Conservation (phyloP, 345 rosid species). For the Brassica incana region DNA sequence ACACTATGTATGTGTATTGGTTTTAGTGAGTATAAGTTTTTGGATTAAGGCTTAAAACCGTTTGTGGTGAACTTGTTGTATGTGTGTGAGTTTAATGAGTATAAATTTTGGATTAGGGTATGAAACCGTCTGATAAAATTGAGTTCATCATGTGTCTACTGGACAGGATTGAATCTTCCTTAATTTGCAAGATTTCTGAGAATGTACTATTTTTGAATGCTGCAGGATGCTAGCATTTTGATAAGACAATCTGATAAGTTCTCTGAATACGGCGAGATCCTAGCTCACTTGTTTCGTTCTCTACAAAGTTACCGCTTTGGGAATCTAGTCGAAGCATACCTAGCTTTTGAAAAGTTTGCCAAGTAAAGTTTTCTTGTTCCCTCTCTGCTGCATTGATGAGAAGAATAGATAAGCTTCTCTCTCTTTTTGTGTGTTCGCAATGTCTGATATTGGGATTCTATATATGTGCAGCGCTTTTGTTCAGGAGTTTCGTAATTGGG, state of each 20-base stretch:
- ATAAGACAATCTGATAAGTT: slow-evolving; percentile 74
- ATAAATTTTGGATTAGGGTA: slow-evolving; percentile 1
- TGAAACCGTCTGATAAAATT: not conserved
- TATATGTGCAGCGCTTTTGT: slow-evolving; percentile 64
- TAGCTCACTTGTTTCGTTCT: slow-evolving; percentile 68
- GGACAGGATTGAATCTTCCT: not conserved
- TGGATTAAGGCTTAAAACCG: not conserved
- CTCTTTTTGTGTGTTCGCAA: not conserved
- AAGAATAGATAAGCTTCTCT: not conserved
- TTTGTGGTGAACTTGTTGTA: not conserved
- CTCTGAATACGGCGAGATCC: slow-evolving; percentile 69
- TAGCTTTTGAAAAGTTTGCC: slow-evolving; percentile 78
- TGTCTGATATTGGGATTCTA: slow-evolving; percentile 12
- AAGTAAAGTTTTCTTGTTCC: slow-evolving; percentile 45
- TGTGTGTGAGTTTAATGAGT: slow-evolving; percentile 11
- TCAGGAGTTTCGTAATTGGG: slow-evolving; percentile 99
- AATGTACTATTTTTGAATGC: not conserved
- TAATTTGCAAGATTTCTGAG: not conserved
- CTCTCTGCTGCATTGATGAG: slow-evolving; percentile 1
- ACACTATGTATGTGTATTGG: not conserved
- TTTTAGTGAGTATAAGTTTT: slow-evolving; percentile 11
- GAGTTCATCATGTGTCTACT: not conserved
- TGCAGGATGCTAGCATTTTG: slow-evolving; percentile 71
- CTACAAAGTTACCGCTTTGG: slow-evolving; percentile 71
- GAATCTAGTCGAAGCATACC: slow-evolving; percentile 73